Base-by-base conservation (phyloP, 352 stramenopile species). In the Globisporangium splendens region DNA sequence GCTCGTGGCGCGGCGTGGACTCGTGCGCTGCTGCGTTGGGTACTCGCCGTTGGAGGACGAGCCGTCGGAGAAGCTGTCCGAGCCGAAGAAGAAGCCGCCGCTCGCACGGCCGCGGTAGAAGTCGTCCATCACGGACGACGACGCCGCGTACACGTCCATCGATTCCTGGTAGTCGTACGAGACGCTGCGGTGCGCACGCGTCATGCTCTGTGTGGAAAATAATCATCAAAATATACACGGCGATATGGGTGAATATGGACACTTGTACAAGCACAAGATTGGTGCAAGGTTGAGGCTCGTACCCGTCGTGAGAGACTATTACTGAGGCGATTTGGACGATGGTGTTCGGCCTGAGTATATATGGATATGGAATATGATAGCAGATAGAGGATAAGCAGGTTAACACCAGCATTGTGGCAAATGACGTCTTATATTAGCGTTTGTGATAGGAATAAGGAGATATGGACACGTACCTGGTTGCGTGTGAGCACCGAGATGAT, bases 401-500 rank as follows among this genome's bases (percentile, higher is more conserved):
- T 14, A 24, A 3, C 20, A 6, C 22, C 38, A 18, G 17, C 48
- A 8, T 21, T 31, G 31, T n/a, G n/a, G n/a, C n/a, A n/a, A n/a
- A n/a, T n/a, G n/a, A n/a, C 5, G 24, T 31, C 24, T 31, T 31
- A 2, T 31, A 31, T 31, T 5, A 31, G 24, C 24, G 24, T 31
- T 31, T 31, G 24, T 31, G 24, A 31, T 31, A 31, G 24, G 5
- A 31, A 31, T 2, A 5, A 31, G 24, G 24, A 5, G 24, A 31
- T 31, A 31, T 31, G 28, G 28, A 35, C 17, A 33, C 50, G 35
- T 15, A 54, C 78, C 65, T 91, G 82, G 44, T 72, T 76, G 57
- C 83, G 79, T 47, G 86, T 81, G 22, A 95, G 62, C 31, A 86
- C 70, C 6, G 79, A 90, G 21, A 95, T 80, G 46, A 95, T 91